Base-by-base conservation (phyloP, 495 filamentous ascomycete genomes). In the Xylaria curta region DNA sequence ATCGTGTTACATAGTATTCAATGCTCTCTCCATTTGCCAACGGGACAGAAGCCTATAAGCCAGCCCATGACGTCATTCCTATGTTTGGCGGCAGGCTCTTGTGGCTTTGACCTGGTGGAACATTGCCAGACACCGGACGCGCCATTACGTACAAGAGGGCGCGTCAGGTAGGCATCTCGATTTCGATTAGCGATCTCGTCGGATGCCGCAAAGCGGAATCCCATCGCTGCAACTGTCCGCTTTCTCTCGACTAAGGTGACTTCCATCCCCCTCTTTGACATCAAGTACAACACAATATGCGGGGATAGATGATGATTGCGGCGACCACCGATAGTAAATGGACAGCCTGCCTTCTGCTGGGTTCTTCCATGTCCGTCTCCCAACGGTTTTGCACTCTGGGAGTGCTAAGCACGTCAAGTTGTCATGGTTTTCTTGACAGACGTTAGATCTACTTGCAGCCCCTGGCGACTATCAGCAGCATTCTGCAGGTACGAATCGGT, bases 291-390 rank as follows among this genome's bases (percentile, higher is more conserved):
- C 28, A 31, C 28, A 3, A 1, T 38, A 28, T 56, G 58, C 58
- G 58, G 58, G 58, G 58, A 36, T 60, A 36, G 19, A 60, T 21
- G 58, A 60, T 38, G 53, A 31, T 17, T 56, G 26, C 19, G 21
- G 49, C 19, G 21, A 21, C 21, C 7, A 9, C 49, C 19, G 21
- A 53, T 21, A 4, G 49, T 26, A 53, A 5, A 7, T 26, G 10
- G 21, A 53, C 49, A 12, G 24, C 49, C 21, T 26, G 49, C 19
- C 7, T 38, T 58, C 26, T 58, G 1, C 54, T 59, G 3, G 58
- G 31, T 60, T 21, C 58, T 60, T 21, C 31, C 17, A 36, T 58
- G 33, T 31, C 17, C 9, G n/a, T 21, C 58, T 36, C 54, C 28
- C 15, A 36, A 36, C 7, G 40, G 33, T 60, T 38, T 21, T 60